Percentiles rank a stretch among this genome's conserved stretches.
These are phyloP conservation scores for Grammothele lineata DNA, from an alignment of 768 basidiomycete genomes.

Conservation along the genomic window DNA sequence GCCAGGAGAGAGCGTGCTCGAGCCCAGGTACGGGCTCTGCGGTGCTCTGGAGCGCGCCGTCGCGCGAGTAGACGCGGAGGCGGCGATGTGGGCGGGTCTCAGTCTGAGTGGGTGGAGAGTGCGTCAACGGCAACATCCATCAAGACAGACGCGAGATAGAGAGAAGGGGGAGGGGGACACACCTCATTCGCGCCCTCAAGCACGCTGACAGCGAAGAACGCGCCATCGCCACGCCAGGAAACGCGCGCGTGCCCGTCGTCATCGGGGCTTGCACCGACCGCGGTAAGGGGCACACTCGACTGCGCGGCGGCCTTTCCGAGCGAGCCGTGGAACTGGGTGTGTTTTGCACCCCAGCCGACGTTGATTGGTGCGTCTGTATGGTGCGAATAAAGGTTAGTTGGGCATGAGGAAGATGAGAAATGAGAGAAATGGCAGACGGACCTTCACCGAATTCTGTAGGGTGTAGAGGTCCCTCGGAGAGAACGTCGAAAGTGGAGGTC, in stretches of 20 bases:
- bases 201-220: conserved; percentile 82
- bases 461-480: conserved; percentile 74
- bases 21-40: conserved; percentile 81
- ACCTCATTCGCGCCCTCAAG: conserved; percentile 36
- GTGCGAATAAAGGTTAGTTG: background rate
- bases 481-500: conserved; percentile 84
- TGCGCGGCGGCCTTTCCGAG: conserved; percentile 82
- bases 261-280: conserved; percentile 54
- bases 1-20: conserved; percentile 78
- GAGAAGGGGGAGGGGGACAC: conserved; percentile 13
- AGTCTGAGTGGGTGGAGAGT: background rate
- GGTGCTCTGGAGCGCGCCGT: conserved; percentile 74
- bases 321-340: conserved; percentile 97
- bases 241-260: conserved; percentile 73
- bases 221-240: conserved; percentile 92
- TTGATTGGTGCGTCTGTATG: conserved; percentile 82
- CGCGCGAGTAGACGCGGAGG: conserved; percentile 72
- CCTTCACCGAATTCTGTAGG: conserved; percentile 85
- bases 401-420: too few species aligned
- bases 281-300: conserved; percentile 33
- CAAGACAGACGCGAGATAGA: background rate
- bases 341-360: conserved; percentile 96
- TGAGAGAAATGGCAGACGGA: too few species aligned
- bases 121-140: background rate
- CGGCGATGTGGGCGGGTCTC: conserved; percentile 37